Base-by-base conservation (phyloP, 306 rosid genomes). In the Citrullus mucosospermus region DNA sequence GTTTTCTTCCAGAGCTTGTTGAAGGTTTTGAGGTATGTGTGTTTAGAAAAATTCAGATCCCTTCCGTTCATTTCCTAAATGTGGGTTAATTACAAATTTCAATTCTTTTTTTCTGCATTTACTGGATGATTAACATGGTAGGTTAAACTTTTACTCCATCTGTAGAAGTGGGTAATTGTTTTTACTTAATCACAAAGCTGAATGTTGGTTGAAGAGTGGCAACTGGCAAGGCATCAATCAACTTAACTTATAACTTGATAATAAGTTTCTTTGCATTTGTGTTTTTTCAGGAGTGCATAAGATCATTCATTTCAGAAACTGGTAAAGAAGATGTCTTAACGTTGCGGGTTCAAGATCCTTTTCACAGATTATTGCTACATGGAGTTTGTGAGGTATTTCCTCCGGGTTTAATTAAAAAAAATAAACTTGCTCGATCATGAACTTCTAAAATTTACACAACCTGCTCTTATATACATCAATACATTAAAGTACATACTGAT, bases 301-400 rank as follows among this genome's bases (percentile, higher is more conserved):
- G 93, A 41, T 74, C 80, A 57, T 95, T 86, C 88, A 80, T 91
- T 38, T 77, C 82, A 3, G 89, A 84, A 20, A 34, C 84, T 78
- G 39, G 80, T n/a, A 91, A 83, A 8, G 86, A 79, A 66, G 89
- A 86, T 63, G 81, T 71, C 78, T 92, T 95, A 18, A 80, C 78
- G 66, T 86, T 95, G 6, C 91, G 58, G 54, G 82, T 92, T 75
- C 90, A 85, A 80, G 97, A 92, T 68, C 99, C 99, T 67, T 91
- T 92, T 57, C 97, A 89, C 77, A 79, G 99, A 80, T 78, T 95
- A 81, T 82, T 92, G 82, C 87, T 95, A 67, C 99, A 95, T 81
- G 99, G 99, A 18, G 93, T 95, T 54, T 95, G 97, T 71, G 99
- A 95, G 97, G 98, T 95, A 85, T 69, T 43, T 73, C 80, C 62